Percentiles rank a stretch among this genome's conserved stretches.
Evolutionary conservation across 2,329 filamentous ascomycete genomes (phyloP).

Genomic region (Setomelanomma holmii): DNA sequence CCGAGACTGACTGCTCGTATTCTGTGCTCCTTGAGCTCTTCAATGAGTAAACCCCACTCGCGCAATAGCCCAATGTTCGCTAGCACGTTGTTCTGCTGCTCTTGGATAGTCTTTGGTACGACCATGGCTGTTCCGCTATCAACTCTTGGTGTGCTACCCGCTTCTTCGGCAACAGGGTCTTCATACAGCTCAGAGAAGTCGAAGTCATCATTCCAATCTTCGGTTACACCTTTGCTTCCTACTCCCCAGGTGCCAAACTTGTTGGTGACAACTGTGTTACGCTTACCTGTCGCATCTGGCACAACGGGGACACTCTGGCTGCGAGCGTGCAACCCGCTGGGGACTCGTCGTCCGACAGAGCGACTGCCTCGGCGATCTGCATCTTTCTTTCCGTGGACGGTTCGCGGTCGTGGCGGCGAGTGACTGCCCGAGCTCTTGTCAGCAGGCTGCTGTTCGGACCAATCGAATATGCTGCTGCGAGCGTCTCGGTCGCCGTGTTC

Average conservation of each 20-base stretch:
- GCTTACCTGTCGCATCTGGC: constrained; percentile 63
- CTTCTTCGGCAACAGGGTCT: constrained; percentile 34
- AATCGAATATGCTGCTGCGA: constrained; percentile 77
- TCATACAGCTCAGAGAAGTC: constrained; percentile 70
- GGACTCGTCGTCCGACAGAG: constrained; percentile 69
- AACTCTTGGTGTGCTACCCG: constrained; percentile 49
- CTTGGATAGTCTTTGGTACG: constrained; percentile 81
- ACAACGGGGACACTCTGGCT: constrained; percentile 81
- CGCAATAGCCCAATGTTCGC: constrained; percentile 84
- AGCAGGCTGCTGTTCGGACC: constrained; percentile 70
- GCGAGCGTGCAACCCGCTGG: constrained; percentile 73
- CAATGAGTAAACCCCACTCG: constrained; percentile 81
- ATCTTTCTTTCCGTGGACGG: constrained; percentile 78
- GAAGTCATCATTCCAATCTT: constrained; percentile 92
- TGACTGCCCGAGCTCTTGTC: constrained; percentile 68
- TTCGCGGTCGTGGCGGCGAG: constrained; percentile 71
- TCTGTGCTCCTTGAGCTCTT: constrained; percentile 80
- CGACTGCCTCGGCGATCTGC: constrained; percentile 74
- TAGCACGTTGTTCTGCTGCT: constrained; percentile 81
- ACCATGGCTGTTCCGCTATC: constrained; percentile 64
- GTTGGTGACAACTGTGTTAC: constrained; percentile 63
- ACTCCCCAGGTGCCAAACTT: constrained; percentile 86
- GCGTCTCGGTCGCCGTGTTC: constrained; percentile 51
- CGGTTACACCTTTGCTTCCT: constrained; percentile 78
- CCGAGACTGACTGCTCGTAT: constrained; percentile 72